These are phyloP conservation scores for Pugionium dolabratum DNA, from an alignment of 345 rosid species.

Conservation along the genomic window DNA sequence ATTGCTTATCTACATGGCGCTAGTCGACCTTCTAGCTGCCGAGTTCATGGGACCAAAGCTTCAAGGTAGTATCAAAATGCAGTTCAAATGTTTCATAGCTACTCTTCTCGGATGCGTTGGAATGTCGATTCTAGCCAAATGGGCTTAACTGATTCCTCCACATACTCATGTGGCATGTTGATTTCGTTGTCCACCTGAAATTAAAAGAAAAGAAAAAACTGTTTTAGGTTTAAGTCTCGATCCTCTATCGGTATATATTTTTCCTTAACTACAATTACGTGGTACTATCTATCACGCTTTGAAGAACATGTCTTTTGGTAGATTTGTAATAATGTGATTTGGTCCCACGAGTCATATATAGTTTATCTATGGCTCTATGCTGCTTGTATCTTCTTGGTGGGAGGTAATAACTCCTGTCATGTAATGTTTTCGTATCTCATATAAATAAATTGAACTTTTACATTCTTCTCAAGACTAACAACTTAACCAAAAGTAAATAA, in stretches of 20 bases:
- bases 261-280: constrained; percentile 13
- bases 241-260: constrained; percentile 6
- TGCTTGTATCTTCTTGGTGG: no score
- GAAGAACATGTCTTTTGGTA: constrained; percentile 24
- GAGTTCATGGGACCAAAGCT: constrained; percentile 76
- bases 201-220: not conserved
- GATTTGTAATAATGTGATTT: constrained; percentile 12
- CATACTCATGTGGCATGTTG: not conserved
- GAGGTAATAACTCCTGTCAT: not conserved
- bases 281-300: constrained; percentile 8
- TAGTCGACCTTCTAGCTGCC: constrained; percentile 67
- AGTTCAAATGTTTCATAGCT: constrained; percentile 49
- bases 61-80: constrained; percentile 69
- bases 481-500: not conserved
- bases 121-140: constrained; percentile 72
- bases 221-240: constrained; percentile 31
- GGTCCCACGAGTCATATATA: constrained; percentile 1
- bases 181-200: constrained; percentile 12
- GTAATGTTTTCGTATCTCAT: constrained; percentile 13
- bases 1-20: constrained; percentile 73
- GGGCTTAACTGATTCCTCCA: constrained; percentile 52
- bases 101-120: constrained; percentile 72
- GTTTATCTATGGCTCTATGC: no score
- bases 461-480: not conserved
- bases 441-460: constrained; percentile 15